Conservation (phyloP, 352 stramenopile genomes). For the Halophytophthora batemanensis region DNA sequence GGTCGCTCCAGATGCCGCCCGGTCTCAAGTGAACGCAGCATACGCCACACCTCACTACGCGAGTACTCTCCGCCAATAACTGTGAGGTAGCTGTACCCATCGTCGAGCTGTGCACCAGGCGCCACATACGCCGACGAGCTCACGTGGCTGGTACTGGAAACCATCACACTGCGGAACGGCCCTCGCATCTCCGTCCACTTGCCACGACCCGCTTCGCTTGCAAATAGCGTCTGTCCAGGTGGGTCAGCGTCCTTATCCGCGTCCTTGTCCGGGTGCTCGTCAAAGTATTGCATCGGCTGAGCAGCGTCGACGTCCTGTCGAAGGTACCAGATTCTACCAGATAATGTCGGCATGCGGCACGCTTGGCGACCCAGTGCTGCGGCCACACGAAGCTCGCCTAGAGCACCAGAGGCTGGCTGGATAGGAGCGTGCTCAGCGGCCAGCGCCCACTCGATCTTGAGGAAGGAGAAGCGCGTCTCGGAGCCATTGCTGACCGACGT, state of each 20-base stretch:
- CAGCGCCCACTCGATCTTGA: slow-evolving; percentile 67
- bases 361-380: slow-evolving; percentile 40
- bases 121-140: slow-evolving; percentile 34
- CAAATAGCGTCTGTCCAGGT: slow-evolving; percentile 20
- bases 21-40: slow-evolving; percentile 34
- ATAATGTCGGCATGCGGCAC: slow-evolving; percentile 27
- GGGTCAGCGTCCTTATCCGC: background rate
- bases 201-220: slow-evolving; percentile 12
- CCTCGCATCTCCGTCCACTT: slow-evolving; percentile 24
- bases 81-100: slow-evolving; percentile 44
- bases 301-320: slow-evolving; percentile 12
- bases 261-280: slow-evolving; percentile 12
- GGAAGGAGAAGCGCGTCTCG: slow-evolving; percentile 53
- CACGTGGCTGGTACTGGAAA: slow-evolving; percentile 36
- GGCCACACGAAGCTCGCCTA: slow-evolving; percentile 53
- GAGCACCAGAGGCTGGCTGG: slow-evolving; percentile 40
- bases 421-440: slow-evolving; percentile 56
- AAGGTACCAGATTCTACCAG: slow-evolving; percentile 30
- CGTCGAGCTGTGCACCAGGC: slow-evolving; percentile 32
- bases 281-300: slow-evolving; percentile 26
- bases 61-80: slow-evolving; percentile 22
- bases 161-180: slow-evolving; percentile 39
- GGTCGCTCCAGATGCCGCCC: slow-evolving; percentile 25
- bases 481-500: slow-evolving; percentile 39
- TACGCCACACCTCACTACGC: slow-evolving; percentile 17